Evolutionary conservation across 495 filamentous ascomycete genomes (phyloP), one percentile per base, ranked within the genome.

Genomic region (Daldinia grandis): DNA sequence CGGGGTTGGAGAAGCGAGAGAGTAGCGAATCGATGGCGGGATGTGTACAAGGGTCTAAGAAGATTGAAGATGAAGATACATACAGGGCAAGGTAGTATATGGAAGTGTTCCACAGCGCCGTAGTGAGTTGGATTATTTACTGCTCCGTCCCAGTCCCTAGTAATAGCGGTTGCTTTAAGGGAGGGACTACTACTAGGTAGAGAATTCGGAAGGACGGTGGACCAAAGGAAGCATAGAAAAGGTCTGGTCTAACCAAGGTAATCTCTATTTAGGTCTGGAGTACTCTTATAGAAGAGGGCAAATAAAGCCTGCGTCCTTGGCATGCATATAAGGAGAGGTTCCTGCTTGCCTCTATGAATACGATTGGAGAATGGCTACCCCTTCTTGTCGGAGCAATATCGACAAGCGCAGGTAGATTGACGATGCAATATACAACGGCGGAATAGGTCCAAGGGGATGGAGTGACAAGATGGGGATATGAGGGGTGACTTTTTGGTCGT

Each of bases 1-100:
- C 77, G 77, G 80, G 80, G 76, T 76, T 72, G 75, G 77, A 74
- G 78, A 65, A 68, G 15, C 65, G 65, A 40, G 66, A 75, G 71
- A 58, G 59, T 6, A 61, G 27, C 59, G 42, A 68, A 69, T 73
- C 70, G 62, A 73, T 66, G 54, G 53, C 64, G 70, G 73, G 38
- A 65, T 53, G 50, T 59, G 59, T 35, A 64, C 64, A 73, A 64
- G 70, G 69, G 69, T 54, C 54, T 70, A 68, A 54, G 61, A 64
- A 64, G 40, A 68, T 64, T 67, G 72, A 74, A 64, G 63, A 60
- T 77, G 65, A 70, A 70, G 63, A 58, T 71, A 77, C 75, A 60
- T 67, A 74, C 69, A 56, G 57, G 55, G 49, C 49, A 53, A 30
- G 25, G 12, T 24, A 53, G 49, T 25, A 63, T 66, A 71, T 38